Evolutionary conservation across 2,329 filamentous ascomycete species (phyloP), one percentile per base, ranked within the genome.

Genomic region (Tolypocladium capitatum): DNA sequence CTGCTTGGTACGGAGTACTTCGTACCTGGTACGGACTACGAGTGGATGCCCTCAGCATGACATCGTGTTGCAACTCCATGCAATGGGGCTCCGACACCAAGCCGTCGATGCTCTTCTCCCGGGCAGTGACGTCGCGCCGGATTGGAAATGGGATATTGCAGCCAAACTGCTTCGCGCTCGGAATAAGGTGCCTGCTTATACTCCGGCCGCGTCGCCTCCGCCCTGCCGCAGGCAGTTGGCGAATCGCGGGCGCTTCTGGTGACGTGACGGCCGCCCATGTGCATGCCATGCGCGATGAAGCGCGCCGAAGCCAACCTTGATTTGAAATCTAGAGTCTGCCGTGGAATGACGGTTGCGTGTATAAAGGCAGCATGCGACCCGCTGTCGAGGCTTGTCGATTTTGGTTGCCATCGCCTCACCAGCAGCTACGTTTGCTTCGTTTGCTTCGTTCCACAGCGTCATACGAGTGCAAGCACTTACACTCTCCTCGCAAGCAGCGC

Each of bases 241-340:
- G n/a, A n/a, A n/a, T n/a, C n/a, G n/a, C n/a, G n/a, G n/a, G n/a
- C n/a, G n/a, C n/a, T n/a, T n/a, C n/a, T n/a, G n/a, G n/a, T n/a
- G n/a, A n/a, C n/a, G n/a, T n/a, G n/a, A n/a, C n/a, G n/a, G n/a
- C n/a, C n/a, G n/a, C n/a, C n/a, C n/a, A n/a, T 27, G 43, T 11
- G 13, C 7, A 21, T 27, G 18, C 18, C 24, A 8, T 9, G 8
- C 38, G 14, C 20, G 31, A 5, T n/a, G n/a, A 24, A 24, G 24
- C 24, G 24, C 5, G 5, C 5, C 5, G 38, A n/a, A 3, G 14
- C 16, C 24, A 11, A 33, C 21, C 33, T 46, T 60, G 58, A 58
- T 60, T 60, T 60, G 52, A 60, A 60, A 60, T 60, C 56, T 21
- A 14, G 24, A 3, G 24, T 27, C 38, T 41, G 24, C 24, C 9